A percentile compares a stretch with the other conserved stretches of the same genome.
Evolutionary conservation across 2,329 filamentous ascomycete species (phyloP).

Genomic region (Scedosporium aurantiacum): DNA sequence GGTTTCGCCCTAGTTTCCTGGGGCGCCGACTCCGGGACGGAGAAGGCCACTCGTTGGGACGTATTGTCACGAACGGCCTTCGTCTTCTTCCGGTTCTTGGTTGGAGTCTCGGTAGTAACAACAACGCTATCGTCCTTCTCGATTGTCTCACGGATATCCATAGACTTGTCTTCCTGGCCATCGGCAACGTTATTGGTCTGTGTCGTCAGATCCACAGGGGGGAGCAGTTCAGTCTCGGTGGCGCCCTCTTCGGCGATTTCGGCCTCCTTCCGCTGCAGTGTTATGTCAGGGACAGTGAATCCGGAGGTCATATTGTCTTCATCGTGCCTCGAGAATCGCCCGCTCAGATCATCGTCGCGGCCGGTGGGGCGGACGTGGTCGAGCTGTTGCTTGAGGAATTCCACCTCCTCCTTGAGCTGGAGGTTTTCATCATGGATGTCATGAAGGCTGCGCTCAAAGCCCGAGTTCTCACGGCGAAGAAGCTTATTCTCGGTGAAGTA

Average conservation of each 20-base stretch:
- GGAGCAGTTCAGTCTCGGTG: conserved; percentile 21
- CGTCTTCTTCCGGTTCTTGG: conserved; percentile 11
- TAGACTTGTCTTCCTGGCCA: conserved; percentile 12
- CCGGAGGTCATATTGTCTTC: conserved; percentile 48
- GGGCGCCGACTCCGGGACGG: conserved; percentile 24
- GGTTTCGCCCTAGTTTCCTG: conserved; percentile 16
- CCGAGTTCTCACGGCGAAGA: conserved; percentile 34
- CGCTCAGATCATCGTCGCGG: conserved; percentile 21
- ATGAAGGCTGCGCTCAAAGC: conserved; percentile 33
- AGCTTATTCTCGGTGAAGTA: conserved; percentile 43
- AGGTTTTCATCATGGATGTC: conserved; percentile 35
- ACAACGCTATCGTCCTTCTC: conserved; percentile 10
- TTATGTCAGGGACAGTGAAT: conserved; percentile 48
- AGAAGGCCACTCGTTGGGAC: conserved; percentile 29
- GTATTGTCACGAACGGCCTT: conserved; percentile 10
- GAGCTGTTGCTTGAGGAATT: conserved; percentile 32
- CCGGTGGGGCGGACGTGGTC: conserved; percentile 27
- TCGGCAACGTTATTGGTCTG: conserved; percentile 21
- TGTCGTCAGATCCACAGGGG: conserved; percentile 19
- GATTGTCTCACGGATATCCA: conserved; percentile 9
- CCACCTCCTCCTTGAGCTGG: conserved; percentile 36
- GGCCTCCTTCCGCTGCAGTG: conserved; percentile 33
- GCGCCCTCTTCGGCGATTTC: conserved; percentile 24
- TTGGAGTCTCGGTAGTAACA: neutral
- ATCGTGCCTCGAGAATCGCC: conserved; percentile 13